Base-by-base conservation (phyloP, 306 rosid species). In the Cucurbita pepo region DNA sequence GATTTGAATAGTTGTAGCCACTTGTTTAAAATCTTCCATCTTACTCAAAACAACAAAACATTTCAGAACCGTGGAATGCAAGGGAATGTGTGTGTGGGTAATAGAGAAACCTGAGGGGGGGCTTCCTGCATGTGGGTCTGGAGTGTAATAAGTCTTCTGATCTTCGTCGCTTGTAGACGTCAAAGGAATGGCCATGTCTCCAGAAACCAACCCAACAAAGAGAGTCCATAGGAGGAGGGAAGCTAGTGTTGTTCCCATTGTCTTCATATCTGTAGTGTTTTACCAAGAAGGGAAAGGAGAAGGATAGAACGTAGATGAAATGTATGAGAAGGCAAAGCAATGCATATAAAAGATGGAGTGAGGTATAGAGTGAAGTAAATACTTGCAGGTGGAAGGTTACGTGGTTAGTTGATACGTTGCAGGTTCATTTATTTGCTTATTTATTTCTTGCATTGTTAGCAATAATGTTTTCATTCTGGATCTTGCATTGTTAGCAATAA, bases 381-480 rank as follows among this genome's bases (percentile, higher is more conserved):
- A 81, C 70, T 51, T 61, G 76, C 96, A 82, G 97, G 86, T 87
- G 92, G 83, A 79, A 73, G 82, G 83, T 85, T 78, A 14, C 84
- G 83, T 37, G 79, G 90, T 85, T 95, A 74, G 99, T 86, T 95
- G 96, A 85, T 80, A 43, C 74, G 16, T 60, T 77, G 88, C 88
- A 88, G 81, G 50, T 76, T 87, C 92, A 95, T 89, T 95, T 91
- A 95, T 80, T 88, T 11, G 72, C 36, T 10, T 77, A 79, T 80
- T 87, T 78, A 77, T 84, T 83, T 50, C 79, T 74, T 73, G 76
- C 55, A 69, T 37, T 22, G 54, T 37, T 63, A 5, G 73, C 56
- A 36, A 34, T 48, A 61, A 59, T 67, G 57, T 45, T n/a, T n/a
- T n/a, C n/a, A n/a, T n/a, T n/a, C n/a, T n/a, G n/a, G n/a, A n/a